Base-by-base conservation (phyloP, 345 rosid genomes). In the Brassica juncea region DNA sequence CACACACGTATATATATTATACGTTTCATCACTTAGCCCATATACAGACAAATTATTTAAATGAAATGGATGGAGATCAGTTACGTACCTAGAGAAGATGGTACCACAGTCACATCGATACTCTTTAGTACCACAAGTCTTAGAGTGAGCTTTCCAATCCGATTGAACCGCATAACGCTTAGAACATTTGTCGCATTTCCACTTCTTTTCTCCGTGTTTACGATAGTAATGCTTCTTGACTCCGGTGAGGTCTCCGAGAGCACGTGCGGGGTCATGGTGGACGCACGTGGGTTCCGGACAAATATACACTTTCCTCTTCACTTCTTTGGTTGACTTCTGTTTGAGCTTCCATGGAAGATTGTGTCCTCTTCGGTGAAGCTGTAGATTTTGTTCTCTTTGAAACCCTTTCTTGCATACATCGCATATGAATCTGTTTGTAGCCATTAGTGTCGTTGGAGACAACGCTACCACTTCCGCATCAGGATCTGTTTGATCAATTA, bases 131-230 rank as follows among this genome's bases (percentile, higher is more conserved):
- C 97, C 97, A 71, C 97, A 92, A 65, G 91, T 90, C 76, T 92
- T 92, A 6, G 92, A 90, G 85, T 92, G 97, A 74, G 97, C 97
- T 80, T 92, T 92, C 93, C 94, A 92, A 75, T 92, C 97, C 0
- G 97, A 92, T 70, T 92, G 94, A 62, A 92, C 94, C 5, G 94
- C 97, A 21, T 90, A 92, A 21, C 87, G 72, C 84, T 92, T 92
- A 0, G 93, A 86, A 71, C 97, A 92, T 82, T 90, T 92, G 49
- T 90, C 95, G 25, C 97, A 92, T 86, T 92, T 90, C 95, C 93
- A 92, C 76, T 90, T 92, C 82, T 92, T 92, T 83, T 92, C 97
- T 1, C 97, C 97, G 23, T 92, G 97, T 80, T 92, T 92, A 30
- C 97, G 84, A 6, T 86, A 92, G 70, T 83, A 92, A 74, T 92